Conservation (phyloP, 129 eudicot species). For the Helianthus tuberosus region DNA sequence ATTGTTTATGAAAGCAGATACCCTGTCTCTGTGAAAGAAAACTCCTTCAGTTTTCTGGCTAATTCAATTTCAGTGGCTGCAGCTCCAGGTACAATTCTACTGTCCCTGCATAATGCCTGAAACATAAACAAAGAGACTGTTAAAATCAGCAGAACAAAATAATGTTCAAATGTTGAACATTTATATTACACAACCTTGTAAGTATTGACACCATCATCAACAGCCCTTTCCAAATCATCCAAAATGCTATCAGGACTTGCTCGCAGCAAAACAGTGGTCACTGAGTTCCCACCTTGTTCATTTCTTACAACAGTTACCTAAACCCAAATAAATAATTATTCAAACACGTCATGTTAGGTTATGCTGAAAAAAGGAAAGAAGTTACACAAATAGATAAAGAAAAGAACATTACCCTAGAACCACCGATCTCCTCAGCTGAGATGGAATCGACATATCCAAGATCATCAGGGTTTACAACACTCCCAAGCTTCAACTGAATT, state of each 20-base stretch:
- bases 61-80: conserved; percentile 97
- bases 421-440: conserved; percentile 93
- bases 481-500: conserved; percentile 74
- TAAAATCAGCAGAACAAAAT: neutral
- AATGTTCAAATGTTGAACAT: neutral
- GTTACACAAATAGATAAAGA: neutral
- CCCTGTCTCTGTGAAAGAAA: conserved; percentile 92
- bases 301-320: conserved; percentile 94
- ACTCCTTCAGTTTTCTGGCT: conserved; percentile 85
- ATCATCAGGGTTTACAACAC: conserved; percentile 75
- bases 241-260: conserved; percentile 96
- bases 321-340: neutral
- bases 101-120: conserved; percentile 97
- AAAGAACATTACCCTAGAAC: conserved; percentile 59
- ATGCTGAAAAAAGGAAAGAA: neutral
- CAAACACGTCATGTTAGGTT: neutral
- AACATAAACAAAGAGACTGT: conserved; percentile 10
- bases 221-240: conserved; percentile 98
- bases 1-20: conserved; percentile 19
- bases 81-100: conserved; percentile 92
- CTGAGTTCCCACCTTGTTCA: conserved; percentile 97
- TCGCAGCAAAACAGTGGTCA: conserved; percentile 80
- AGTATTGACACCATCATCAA: conserved; percentile 93
- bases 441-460: conserved; percentile 91
- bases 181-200: conserved; percentile 58